Percentiles rank a stretch among this genome's conserved stretches.
Evolutionary conservation across 768 basidiomycete species (phyloP).

Genomic region (Lactarius sp.): DNA sequence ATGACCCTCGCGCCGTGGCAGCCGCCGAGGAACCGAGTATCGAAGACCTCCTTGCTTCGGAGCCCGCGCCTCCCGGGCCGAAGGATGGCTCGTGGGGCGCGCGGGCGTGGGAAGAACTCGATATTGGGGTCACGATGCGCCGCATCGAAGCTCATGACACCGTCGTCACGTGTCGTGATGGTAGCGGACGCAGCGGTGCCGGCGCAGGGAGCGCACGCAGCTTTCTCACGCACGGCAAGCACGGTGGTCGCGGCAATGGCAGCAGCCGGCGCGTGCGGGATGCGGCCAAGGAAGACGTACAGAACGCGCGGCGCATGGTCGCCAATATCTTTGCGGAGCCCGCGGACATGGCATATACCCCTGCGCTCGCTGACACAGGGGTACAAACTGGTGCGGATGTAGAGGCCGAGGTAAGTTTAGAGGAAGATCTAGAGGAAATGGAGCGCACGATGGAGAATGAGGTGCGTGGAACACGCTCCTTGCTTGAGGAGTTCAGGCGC

Average conservation of each 20-base stretch:
- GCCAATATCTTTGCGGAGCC: slow-evolving; percentile 31
- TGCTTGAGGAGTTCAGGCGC: slow-evolving; percentile 31
- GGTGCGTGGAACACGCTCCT: slow-evolving; percentile 26
- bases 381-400: background rate
- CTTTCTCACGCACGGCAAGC: no score
- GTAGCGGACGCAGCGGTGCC: slow-evolving; percentile 22
- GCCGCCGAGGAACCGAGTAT: slow-evolving; percentile 31
- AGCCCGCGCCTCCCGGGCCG: background rate
- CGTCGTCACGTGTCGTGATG: slow-evolving; percentile 13
- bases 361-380: background rate
- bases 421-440: slow-evolving; percentile 8
- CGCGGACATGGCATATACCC: background rate
- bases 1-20: no score
- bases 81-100: slow-evolving; percentile 33
- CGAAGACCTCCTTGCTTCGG: slow-evolving; percentile 31
- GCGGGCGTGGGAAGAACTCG: slow-evolving; percentile 37
- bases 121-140: slow-evolving; percentile 34
- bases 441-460: slow-evolving; percentile 29
- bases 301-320: slow-evolving; percentile 27
- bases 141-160: slow-evolving; percentile 26
- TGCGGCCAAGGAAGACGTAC: slow-evolving; percentile 21
- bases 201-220: background rate
- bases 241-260: no score
- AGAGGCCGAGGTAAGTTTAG: background rate
- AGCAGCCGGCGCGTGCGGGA: slow-evolving; percentile 22